Evolutionary conservation across 371 early-diverging fungal species (phyloP), one percentile per base, ranked within the genome.

Genomic region (Mucor indicus): DNA sequence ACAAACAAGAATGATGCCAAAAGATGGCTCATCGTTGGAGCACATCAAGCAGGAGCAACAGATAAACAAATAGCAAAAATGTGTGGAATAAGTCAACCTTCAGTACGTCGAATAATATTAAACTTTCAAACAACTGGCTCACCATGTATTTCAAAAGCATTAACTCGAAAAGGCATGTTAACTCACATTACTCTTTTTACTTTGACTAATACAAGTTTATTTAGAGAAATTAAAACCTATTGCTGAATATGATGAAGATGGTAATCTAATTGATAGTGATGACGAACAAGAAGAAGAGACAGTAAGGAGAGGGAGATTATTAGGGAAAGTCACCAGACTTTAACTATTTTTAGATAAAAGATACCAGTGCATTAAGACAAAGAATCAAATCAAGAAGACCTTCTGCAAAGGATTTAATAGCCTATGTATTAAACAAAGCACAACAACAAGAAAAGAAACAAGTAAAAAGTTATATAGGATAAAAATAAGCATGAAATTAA

Each of bases 1-100:
- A 35, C n/a, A 16, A 38, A 51, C 1, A 15, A 44, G 12, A 51
- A 35, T 23, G 53, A 53, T 15, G 57, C 50, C 0, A 57, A 50
- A 37, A 33, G 57, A 23, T 75, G 75, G 75, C 54, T 71, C 20
- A 62, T 69, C 25, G 53, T 75, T 17, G 75, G 75, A n/a, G 75
- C 75, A 27, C 52, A 70, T 40, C 64, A 69, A 54, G 67, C 75
- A 17, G 72, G 75, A 29, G 75, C 72, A 10, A 54, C 55, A 36
- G 64, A 66, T 24, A 69, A 51, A 41, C 38, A 53, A 16, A 57
- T 71, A 10, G 69, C 67, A 22, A 62, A 65, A 22, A 60, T 75
- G 25, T 49, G 65, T 46, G 69, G 69, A 22, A 49, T 75, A 5
- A 67, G 57, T 19, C 58, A 48, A 16, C 50, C 59, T 2, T 60